phyloP scores from a whole-genome alignment of 768 basidiomycete genomes.

The Russula olivacea region DNA sequence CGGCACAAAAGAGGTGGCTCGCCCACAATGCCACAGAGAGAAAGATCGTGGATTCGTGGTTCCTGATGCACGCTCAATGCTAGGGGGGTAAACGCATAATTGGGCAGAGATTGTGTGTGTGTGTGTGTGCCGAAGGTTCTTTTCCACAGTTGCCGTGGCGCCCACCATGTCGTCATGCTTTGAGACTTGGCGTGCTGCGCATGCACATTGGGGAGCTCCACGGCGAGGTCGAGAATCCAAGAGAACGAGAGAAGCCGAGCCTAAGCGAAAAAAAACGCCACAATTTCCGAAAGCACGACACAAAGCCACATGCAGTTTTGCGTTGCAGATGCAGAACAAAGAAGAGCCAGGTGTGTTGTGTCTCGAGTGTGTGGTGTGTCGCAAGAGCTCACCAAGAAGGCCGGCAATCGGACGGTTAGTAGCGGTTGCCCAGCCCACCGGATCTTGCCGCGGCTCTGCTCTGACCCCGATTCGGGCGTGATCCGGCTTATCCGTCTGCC shows the following conservation, averaged over 20 bases:
- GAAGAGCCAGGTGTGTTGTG: too few species aligned
- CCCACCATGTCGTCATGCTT: neutral
- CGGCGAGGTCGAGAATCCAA: neutral
- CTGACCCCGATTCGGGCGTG: too few species aligned
- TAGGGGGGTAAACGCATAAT: too few species aligned
- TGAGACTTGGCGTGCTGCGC: neutral
- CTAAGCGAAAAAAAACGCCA: neutral
- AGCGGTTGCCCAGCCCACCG: neutral
- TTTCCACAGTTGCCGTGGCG: too few species aligned
- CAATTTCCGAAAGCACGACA: neutral
- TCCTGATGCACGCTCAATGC: too few species aligned
- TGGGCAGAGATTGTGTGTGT: neutral
- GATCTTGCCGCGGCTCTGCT: too few species aligned
- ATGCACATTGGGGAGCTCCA: neutral
- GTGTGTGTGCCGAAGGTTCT: too few species aligned
- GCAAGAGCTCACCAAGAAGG: neutral
- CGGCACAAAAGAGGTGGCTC: neutral
- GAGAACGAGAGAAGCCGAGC: neutral
- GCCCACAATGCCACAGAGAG: neutral
- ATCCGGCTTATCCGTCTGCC: neutral
- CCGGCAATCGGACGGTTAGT: neutral
- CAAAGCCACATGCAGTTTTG: neutral
- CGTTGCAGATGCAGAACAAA: neutral
- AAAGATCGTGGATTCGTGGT: too few species aligned
- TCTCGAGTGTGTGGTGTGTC: too few species aligned